These are phyloP conservation scores for Scorias spongiosa DNA, from an alignment of 2,329 filamentous ascomycete species.

Conservation along the genomic window DNA sequence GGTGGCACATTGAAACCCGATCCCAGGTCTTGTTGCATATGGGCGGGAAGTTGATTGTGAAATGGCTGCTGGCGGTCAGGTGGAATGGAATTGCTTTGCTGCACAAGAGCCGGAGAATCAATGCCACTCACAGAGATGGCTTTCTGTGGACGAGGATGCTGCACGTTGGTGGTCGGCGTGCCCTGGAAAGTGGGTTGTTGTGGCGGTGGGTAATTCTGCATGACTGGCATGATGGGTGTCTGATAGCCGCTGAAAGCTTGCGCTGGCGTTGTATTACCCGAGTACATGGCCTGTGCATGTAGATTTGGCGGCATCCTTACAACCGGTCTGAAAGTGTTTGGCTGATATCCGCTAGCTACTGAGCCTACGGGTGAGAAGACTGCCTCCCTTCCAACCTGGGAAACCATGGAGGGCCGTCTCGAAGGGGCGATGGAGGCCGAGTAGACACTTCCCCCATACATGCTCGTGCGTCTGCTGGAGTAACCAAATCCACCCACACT, in stretches of 20 bases:
- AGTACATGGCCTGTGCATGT: slow-evolving; percentile 17
- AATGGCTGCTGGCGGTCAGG: slow-evolving; percentile 65
- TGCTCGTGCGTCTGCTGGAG: slow-evolving; percentile 64
- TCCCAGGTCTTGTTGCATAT: slow-evolving; percentile 37
- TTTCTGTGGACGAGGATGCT: slow-evolving; percentile 91
- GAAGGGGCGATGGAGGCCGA: slow-evolving; percentile 80
- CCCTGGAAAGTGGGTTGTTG: slow-evolving; percentile 44
- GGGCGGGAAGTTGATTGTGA: slow-evolving; percentile 80
- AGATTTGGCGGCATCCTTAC: slow-evolving; percentile 52
- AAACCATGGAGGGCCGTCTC: slow-evolving; percentile 64
- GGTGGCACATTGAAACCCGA: not conserved
- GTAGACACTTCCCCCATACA: slow-evolving; percentile 68
- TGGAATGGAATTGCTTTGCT: slow-evolving; percentile 24
- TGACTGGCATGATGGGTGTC: slow-evolving; percentile 35
- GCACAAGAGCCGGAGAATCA: slow-evolving; percentile 59
- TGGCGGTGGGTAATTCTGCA: slow-evolving; percentile 37
- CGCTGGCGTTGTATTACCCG: slow-evolving; percentile 17
- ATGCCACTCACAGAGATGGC: slow-evolving; percentile 85
- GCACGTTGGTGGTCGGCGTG: slow-evolving; percentile 57
- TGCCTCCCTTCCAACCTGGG: slow-evolving; percentile 53
- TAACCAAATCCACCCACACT: slow-evolving; percentile 52
- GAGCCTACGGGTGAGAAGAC: slow-evolving; percentile 72
- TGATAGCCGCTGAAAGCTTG: slow-evolving; percentile 19
- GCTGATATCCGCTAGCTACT: slow-evolving; percentile 33
- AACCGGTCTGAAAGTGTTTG: slow-evolving; percentile 51